Base-by-base conservation (phyloP, 345 rosid species). In the Brassica napus region DNA sequence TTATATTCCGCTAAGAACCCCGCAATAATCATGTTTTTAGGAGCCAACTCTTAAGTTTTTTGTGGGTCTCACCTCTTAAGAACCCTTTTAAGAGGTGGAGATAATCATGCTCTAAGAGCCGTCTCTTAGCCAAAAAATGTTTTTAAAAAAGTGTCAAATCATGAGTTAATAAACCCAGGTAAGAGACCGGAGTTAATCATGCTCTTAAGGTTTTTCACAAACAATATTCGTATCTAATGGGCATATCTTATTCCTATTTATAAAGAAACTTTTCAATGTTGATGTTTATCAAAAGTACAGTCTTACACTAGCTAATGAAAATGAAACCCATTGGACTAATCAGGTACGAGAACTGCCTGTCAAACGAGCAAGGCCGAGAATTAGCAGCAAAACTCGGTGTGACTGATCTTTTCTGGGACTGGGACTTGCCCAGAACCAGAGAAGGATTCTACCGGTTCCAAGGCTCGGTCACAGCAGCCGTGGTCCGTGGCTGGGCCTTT, bases 381-480 rank as follows among this genome's bases (percentile, higher is more conserved):
- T 49, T 92, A 42, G 92, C 99, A 4, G 88, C 86, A 23, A 86
- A 87, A 81, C 58, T 93, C 34, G 98, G 97, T 9, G 79, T 90
- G 28, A 82, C 84, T 1, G 87, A 92, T 79, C 86, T 96, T n/a
- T 96, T 90, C 85, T 96, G 97, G 98, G 97, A 96, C 86, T 90
- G 98, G 97, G 97, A 92, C 84, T 80, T 96, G 79, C 92, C 99
- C 0, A 83, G 99, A 82, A 90, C 97, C 71, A 86, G 97, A 59
- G 98, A 96, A 89, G 98, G 99, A 47, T 93, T 96, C 75, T 93
- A 96, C 68, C 80, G 99, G 76, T 96, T 93, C 81, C 84, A 89
- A 75, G 98, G 99, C 42, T 93, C 97, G 0, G 98, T 92, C 0
- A 63, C 32, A 79, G 97, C 97, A 0, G 98, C 98, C 0, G 73